Evolutionary conservation across 257 asterid species (phyloP).

Genomic region (Rhazya stricta): DNA sequence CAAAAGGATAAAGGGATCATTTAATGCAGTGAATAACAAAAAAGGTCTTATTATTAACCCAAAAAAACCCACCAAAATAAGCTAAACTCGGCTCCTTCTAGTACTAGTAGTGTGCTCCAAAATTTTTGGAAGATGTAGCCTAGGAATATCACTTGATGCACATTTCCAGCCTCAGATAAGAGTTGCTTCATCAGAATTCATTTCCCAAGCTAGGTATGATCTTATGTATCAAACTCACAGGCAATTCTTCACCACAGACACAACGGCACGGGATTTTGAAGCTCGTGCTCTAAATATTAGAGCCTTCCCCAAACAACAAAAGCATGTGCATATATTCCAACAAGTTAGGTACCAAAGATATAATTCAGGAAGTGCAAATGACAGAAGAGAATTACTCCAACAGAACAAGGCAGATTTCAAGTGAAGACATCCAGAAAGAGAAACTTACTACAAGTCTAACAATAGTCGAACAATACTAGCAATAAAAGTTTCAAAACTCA

Average conservation of each 20-base stretch:
- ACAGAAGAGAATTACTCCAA: neutral
- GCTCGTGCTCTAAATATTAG: neutral
- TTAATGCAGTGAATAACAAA: neutral
- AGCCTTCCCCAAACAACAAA: neutral
- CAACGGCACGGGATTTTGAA: neutral
- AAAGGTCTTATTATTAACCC: too few relatives aligned
- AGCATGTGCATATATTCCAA: neutral
- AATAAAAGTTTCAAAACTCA: conserved; percentile 28
- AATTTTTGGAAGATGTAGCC: neutral
- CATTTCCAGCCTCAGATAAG: neutral
- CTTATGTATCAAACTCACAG: neutral
- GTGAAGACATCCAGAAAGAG: neutral
- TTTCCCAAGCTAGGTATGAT: neutral
- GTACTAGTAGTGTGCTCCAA: neutral
- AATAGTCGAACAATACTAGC: conserved; percentile 1
- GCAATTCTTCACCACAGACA: neutral
- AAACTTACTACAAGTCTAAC: neutral
- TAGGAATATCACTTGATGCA: neutral
- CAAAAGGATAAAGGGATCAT: conserved; percentile 1
- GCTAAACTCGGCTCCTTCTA: neutral
- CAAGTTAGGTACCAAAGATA: neutral
- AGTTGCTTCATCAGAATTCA: neutral
- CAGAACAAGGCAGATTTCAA: neutral
- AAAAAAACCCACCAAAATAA: neutral
- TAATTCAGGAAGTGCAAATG: neutral